Evolutionary conservation across 176 grass and related monocot genomes (phyloP).

Genomic region (Rhipidocladum racemiflorum): DNA sequence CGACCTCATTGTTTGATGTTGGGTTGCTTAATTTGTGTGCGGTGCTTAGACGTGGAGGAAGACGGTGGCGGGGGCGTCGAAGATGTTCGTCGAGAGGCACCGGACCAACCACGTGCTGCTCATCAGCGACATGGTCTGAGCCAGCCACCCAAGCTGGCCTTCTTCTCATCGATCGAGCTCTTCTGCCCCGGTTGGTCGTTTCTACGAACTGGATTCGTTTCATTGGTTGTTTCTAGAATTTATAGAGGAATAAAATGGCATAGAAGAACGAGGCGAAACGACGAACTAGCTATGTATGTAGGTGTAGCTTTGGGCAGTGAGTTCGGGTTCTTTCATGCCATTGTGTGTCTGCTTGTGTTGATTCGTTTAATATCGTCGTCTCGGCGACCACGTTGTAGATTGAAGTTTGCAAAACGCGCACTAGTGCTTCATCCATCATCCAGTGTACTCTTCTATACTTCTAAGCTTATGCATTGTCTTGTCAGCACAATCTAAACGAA

Average conservation of each 20-base stretch:
- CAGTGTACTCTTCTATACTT: not conserved
- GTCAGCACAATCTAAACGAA: too few species aligned
- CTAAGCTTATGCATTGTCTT: not conserved
- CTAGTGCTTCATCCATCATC: not conserved
- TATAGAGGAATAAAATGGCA: slow-evolving; percentile 19
- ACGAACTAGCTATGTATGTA: not conserved
- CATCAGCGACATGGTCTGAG: slow-evolving; percentile 80
- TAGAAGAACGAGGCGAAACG: not conserved
- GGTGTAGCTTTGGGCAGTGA: not conserved
- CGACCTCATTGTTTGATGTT: not conserved
- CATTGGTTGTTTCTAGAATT: not conserved
- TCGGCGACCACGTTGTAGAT: slow-evolving; percentile 35
- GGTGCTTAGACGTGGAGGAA: slow-evolving; percentile 73
- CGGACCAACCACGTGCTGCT: slow-evolving; percentile 66
- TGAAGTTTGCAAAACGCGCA: slow-evolving; percentile 47
- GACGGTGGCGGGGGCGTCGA: slow-evolving; percentile 83
- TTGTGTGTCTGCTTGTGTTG: slow-evolving; percentile 2
- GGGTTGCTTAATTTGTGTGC: not conserved
- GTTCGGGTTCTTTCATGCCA: not conserved
- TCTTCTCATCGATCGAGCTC: not conserved
- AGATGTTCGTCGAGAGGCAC: slow-evolving; percentile 90
- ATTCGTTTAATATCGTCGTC: not conserved
- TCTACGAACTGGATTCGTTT: not conserved
- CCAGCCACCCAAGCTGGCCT: not conserved
- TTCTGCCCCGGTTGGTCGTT: not conserved